Evolutionary conservation across 2,329 filamentous ascomycete genomes (phyloP), one percentile per base, ranked within the genome.

Genomic region (Geosmithia putterillii): DNA sequence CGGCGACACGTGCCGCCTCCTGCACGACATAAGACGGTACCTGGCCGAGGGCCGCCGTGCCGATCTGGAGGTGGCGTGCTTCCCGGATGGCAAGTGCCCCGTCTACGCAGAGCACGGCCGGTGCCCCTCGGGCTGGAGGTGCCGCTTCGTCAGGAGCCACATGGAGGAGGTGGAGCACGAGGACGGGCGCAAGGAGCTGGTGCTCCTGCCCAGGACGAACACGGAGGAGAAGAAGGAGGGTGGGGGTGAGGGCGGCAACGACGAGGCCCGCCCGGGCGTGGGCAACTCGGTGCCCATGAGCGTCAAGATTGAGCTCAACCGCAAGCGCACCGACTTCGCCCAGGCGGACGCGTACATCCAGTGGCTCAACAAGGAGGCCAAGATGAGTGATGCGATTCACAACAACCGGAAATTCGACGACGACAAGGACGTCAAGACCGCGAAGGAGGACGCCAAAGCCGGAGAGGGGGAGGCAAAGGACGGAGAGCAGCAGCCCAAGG

Each of bases 91-190:
- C 7, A 70, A 82, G 48, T 98, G 92, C 56, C 90, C 89, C 1
- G 74, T 94, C 8, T 95, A 79, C 60, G 81, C 86, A 50, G 69
- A 70, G 15, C 76, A 82, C 49, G 89, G 89, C 12, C 77, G 71
- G 48, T 98, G 92, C 54, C 73, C 76, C 41, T 77, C 83, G 14
- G 92, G 92, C 6, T 98, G 90, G 89, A 94, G 90, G 59, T 98
- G 92, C 59, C 83, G 90, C 19, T 94, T 95, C 56, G 83, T 86
- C 28, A 75, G 75, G 48, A 94, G 86, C 48, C 92, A 98, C 63
- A 92, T 87, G 53, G 73, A 80, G 48, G 90, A 96, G 63, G 64
- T 85, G 20, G 77, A 84, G 50, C 78, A 71, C 18, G 79, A 81
- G 43, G 89, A 94, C 59, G 90, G 88, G 8, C 76, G 76, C 51